phyloP scores from a whole-genome alignment of 345 rosid genomes.

The Cardiospermum halicacabum region DNA sequence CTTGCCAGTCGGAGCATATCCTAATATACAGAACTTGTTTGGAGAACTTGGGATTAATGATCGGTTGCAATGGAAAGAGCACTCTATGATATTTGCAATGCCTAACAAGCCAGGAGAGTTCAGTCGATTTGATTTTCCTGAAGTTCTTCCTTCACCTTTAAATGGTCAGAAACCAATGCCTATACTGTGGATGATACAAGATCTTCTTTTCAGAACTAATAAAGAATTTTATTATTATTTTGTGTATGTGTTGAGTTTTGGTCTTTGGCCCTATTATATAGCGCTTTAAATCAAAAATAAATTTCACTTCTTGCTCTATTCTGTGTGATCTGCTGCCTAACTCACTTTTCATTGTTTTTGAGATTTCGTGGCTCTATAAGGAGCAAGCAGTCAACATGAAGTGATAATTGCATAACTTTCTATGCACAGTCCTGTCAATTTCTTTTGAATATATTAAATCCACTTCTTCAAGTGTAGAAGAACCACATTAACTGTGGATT shows the following conservation, averaged over 20 bases:
- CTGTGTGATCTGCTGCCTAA: neutral
- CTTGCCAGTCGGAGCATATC: constrained; percentile 86
- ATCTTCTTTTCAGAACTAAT: neutral
- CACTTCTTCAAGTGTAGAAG: neutral
- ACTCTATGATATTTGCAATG: constrained; percentile 98
- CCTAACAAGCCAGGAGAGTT: constrained; percentile 94
- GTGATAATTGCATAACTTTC: neutral
- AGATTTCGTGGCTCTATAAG: neutral
- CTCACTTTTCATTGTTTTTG: neutral
- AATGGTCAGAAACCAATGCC: constrained; percentile 50
- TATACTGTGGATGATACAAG: neutral
- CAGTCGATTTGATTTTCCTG: constrained; percentile 92
- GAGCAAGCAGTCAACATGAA: neutral
- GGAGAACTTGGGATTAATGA: constrained; percentile 92
- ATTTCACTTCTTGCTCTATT: neutral
- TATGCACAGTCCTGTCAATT: neutral
- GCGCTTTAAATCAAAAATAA: neutral
- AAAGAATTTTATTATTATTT: neutral
- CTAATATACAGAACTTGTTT: constrained; percentile 84
- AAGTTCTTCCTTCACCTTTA: constrained; percentile 78
- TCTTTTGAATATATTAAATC: neutral
- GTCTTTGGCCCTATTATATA: neutral
- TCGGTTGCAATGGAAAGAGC: constrained; percentile 95
- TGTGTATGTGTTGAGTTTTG: neutral
- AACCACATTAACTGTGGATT: neutral